Evolutionary conservation across 495 filamentous ascomycete species (phyloP).

Genomic region (Clavariopsis aquatica): DNA sequence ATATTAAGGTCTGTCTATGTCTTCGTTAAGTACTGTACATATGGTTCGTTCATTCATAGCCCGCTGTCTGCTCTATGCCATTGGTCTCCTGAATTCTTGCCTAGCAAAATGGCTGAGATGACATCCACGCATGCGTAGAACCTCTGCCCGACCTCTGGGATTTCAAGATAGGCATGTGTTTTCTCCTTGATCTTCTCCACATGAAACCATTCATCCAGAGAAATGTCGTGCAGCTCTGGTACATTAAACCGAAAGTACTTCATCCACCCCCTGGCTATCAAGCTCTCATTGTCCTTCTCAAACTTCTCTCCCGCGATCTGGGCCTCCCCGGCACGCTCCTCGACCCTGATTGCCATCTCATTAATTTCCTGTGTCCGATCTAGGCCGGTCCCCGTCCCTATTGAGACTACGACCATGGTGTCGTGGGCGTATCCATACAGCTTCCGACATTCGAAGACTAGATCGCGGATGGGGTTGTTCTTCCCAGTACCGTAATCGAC

Average conservation of each 20-base stretch:
- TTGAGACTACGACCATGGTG: slow-evolving; percentile 78
- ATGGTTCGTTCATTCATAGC: background rate
- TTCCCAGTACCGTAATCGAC: slow-evolving; percentile 87
- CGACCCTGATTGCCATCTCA: slow-evolving; percentile 24
- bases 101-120: slow-evolving; percentile 11
- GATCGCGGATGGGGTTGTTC: slow-evolving; percentile 82
- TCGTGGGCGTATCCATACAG: slow-evolving; percentile 84
- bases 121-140: slow-evolving; percentile 31
- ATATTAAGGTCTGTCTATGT: too few relatives aligned
- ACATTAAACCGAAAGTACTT: slow-evolving; percentile 35
- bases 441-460: slow-evolving; percentile 75
- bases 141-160: slow-evolving; percentile 10
- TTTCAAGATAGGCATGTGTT: slow-evolving; percentile 22
- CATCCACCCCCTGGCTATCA: slow-evolving; percentile 26
- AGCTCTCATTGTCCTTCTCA: slow-evolving; percentile 12
- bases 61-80: background rate
- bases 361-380: slow-evolving; percentile 10
- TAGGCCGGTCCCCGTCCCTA: slow-evolving; percentile 74
- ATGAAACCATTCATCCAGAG: slow-evolving; percentile 23
- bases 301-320: slow-evolving; percentile 15
- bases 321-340: slow-evolving; percentile 9
- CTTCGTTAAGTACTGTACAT: too few relatives aligned
- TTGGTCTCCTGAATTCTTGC: background rate
- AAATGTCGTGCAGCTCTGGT: slow-evolving; percentile 18
- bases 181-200: slow-evolving; percentile 16